These are phyloP conservation scores for Aspergillus aculeatus DNA, from an alignment of 2,329 filamentous ascomycete genomes.

Conservation along the genomic window DNA sequence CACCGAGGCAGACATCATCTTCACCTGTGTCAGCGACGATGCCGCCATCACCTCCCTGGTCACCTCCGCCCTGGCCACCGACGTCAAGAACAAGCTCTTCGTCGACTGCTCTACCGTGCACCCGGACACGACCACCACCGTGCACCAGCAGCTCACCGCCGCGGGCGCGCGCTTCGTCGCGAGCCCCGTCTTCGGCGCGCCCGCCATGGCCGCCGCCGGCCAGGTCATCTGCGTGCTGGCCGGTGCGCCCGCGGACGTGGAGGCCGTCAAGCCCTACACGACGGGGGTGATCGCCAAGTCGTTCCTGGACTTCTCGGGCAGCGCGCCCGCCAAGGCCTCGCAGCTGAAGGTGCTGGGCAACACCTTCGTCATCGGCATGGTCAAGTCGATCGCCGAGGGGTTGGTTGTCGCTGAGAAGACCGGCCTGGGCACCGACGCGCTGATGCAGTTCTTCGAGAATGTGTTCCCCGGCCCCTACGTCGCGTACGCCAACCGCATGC, in stretches of 20 bases:
- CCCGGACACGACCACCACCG: not conserved
- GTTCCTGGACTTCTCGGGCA: not conserved
- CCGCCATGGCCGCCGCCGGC: not conserved
- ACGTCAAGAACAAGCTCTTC: not conserved
- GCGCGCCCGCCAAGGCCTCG: not conserved
- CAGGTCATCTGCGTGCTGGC: constrained; percentile 1
- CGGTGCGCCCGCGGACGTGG: not conserved
- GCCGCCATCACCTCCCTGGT: not conserved
- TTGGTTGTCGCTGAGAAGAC: constrained; percentile 11
- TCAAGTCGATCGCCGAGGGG: not conserved
- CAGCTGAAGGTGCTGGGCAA: constrained; percentile 3
- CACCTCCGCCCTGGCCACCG: not conserved
- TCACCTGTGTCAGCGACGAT: constrained; percentile 1
- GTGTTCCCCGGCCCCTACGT: constrained; percentile 5
- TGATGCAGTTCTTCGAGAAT: constrained; percentile 2
- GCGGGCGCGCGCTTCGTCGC: not conserved
- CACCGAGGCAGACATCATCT: constrained; percentile 3
- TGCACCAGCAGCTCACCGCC: not conserved
- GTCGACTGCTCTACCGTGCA: constrained; percentile 3
- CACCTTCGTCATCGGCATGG: constrained; percentile 1
- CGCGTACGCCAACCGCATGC: constrained; percentile 1
- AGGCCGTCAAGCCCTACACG: not conserved
- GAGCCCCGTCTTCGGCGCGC: constrained; percentile 1
- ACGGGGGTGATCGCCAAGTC: not conserved
- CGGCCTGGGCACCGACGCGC: not conserved